Evolutionary conservation across 164 flowering plant genomes (phyloP).

Genomic region (Chimonanthus salicifolius): DNA sequence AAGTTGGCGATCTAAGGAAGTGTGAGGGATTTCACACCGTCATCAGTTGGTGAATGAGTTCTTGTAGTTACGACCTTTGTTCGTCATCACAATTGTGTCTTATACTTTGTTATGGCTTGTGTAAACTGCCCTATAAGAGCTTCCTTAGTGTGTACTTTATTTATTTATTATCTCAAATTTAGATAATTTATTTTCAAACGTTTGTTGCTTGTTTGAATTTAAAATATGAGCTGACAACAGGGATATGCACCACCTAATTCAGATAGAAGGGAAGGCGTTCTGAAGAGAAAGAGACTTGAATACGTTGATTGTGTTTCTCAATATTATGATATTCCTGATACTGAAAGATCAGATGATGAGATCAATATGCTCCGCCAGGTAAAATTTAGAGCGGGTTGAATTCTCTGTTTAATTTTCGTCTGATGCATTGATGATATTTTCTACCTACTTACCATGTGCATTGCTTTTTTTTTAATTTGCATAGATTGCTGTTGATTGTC

Average conservation of each 20-base stretch:
- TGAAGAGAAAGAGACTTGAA: constrained; percentile 86
- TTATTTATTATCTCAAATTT: neutral
- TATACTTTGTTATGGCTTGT: neutral
- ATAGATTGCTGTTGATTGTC: constrained; percentile 97
- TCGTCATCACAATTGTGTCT: neutral
- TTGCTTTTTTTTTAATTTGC: constrained; percentile 12
- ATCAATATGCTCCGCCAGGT: constrained; percentile 99
- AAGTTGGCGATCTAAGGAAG: no score
- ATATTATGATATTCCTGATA: constrained; percentile 87
- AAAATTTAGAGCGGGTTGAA: neutral
- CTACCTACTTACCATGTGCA: neutral
- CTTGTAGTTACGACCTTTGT: no score
- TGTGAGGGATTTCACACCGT: no score
- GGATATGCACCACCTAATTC: constrained; percentile 99
- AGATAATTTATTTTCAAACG: neutral
- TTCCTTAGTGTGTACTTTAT: neutral
- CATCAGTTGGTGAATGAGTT: no score
- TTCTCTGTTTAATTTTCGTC: neutral
- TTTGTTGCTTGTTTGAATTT: constrained; percentile 35
- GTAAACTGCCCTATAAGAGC: neutral
- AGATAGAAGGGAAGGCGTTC: constrained; percentile 97
- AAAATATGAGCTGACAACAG: constrained; percentile 90
- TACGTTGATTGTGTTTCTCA: constrained; percentile 88
- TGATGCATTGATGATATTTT: constrained; percentile 3
- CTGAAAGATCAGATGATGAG: constrained; percentile 93